These are phyloP conservation scores for Aurifilum marmelostoma DNA, from an alignment of 2,329 filamentous ascomycete species.

Conservation along the genomic window DNA sequence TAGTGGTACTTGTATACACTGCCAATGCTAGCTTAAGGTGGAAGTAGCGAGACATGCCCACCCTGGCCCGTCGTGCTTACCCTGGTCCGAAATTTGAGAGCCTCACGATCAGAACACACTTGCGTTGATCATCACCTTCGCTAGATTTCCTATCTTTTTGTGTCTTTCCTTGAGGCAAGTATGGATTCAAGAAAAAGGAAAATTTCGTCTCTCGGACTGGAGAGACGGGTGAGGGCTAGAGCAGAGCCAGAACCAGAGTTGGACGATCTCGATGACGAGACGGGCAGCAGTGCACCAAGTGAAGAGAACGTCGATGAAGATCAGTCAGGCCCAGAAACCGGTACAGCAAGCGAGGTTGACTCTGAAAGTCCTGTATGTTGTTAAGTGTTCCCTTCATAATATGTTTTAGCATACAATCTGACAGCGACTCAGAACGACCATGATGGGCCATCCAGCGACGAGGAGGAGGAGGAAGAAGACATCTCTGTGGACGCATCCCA, in stretches of 20 bases:
- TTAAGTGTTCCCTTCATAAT: too few species aligned
- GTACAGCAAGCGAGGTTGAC: conserved; percentile 9
- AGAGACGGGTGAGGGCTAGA: conserved; percentile 49
- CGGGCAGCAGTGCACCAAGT: conserved; percentile 31
- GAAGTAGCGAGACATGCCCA: conserved; percentile 21
- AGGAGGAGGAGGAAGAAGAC: conserved; percentile 42
- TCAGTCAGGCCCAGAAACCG: conserved; percentile 15
- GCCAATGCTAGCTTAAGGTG: too few species aligned
- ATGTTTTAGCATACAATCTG: neutral
- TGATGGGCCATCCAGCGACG: conserved; percentile 37
- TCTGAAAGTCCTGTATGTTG: conserved; percentile 17
- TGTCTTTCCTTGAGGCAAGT: neutral
- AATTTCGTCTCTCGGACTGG: conserved; percentile 40
- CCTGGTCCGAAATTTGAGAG: conserved; percentile 12
- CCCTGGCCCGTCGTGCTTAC: neutral
- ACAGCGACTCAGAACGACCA: conserved; percentile 36
- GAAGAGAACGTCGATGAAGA: conserved; percentile 32
- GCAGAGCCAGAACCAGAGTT: conserved; percentile 49
- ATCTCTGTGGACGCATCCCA: conserved; percentile 53
- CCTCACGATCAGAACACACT: neutral
- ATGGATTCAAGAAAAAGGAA: conserved; percentile 50
- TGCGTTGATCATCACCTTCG: neutral
- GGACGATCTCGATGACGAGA: conserved; percentile 41
- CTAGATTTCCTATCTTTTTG: neutral
- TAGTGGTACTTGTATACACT: neutral